Conservation (phyloP, 768 basidiomycete genomes). For the Termitomyces sp. region DNA sequence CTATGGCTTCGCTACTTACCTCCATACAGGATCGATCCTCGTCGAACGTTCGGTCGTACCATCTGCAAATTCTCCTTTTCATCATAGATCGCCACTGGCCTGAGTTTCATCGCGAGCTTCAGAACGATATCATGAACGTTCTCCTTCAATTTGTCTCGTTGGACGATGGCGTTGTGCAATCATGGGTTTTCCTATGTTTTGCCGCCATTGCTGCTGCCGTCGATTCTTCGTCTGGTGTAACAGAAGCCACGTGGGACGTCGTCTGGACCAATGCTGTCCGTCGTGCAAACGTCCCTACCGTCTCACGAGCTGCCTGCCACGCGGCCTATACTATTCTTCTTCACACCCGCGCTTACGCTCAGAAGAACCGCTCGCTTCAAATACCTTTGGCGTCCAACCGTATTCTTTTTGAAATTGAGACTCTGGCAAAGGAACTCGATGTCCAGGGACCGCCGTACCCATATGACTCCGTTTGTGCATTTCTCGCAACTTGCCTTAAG, state of each 20-base stretch:
- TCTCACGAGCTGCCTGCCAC: slow-evolving; percentile 82
- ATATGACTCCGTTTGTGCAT: slow-evolving; percentile 86
- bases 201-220: slow-evolving; percentile 67
- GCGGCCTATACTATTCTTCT: slow-evolving; percentile 54
- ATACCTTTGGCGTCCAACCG: slow-evolving; percentile 51
- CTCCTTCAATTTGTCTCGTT: slow-evolving; percentile 62
- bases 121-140: slow-evolving; percentile 50
- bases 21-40: slow-evolving; percentile 39
- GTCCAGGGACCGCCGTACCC: slow-evolving; percentile 89
- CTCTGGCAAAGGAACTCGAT: slow-evolving; percentile 77
- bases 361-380: slow-evolving; percentile 19
- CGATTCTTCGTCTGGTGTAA: slow-evolving; percentile 12
- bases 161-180: slow-evolving; percentile 67
- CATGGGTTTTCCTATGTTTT: slow-evolving; percentile 83
- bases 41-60: slow-evolving; percentile 39
- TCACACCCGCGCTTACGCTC: slow-evolving; percentile 28
- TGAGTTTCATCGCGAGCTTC: slow-evolving; percentile 56
- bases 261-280: slow-evolving; percentile 85
- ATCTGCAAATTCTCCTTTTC: slow-evolving; percentile 81
- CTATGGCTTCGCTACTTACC: slow-evolving; percentile 54
- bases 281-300: slow-evolving; percentile 60
- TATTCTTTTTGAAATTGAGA: slow-evolving; percentile 72
- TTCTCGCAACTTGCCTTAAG: slow-evolving; percentile 67
- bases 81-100: slow-evolving; percentile 79
- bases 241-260: slow-evolving; percentile 58